These are phyloP conservation scores for Cymbidium sinense DNA, from an alignment of 106 monocot genomes.

Conservation along the genomic window DNA sequence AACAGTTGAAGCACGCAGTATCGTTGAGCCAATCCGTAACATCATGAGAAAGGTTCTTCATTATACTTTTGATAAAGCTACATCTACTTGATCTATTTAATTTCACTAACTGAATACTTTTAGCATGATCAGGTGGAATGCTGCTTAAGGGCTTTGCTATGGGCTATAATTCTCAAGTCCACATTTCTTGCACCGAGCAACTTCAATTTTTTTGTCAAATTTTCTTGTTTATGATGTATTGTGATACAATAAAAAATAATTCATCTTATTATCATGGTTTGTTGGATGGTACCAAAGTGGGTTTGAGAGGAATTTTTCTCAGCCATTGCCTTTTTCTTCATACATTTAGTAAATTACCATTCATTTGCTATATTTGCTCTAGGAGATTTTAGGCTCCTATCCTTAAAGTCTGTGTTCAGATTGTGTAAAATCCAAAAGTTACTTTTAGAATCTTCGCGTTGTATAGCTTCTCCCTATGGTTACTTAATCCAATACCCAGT, in stretches of 20 bases:
- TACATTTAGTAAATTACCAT: not conserved
- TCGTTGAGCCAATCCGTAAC: constrained; percentile 64
- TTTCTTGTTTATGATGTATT: too few relatives aligned
- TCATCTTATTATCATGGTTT: too few relatives aligned
- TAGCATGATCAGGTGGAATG: not conserved
- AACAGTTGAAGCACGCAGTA: constrained; percentile 63
- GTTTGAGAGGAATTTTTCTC: too few relatives aligned
- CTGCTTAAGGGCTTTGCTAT: not conserved
- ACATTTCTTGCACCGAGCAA: too few relatives aligned
- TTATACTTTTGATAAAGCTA: not conserved
- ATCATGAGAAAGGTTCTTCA: constrained; percentile 49
- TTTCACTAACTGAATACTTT: not conserved
- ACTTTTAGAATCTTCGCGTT: too few relatives aligned
- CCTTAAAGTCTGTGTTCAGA: not conserved
- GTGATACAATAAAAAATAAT: too few relatives aligned
- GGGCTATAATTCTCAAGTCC: too few relatives aligned
- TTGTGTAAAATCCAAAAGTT: too few relatives aligned
- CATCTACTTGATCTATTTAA: not conserved
- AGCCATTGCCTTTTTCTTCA: not conserved
- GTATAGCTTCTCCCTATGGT: too few relatives aligned
- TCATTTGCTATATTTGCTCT: not conserved
- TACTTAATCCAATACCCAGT: too few relatives aligned
- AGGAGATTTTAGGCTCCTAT: not conserved
- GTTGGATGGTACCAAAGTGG: too few relatives aligned
- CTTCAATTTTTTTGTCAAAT: too few relatives aligned